Conservation (phyloP, 2,329 filamentous ascomycete genomes). For the Trichoderma asperellum region DNA sequence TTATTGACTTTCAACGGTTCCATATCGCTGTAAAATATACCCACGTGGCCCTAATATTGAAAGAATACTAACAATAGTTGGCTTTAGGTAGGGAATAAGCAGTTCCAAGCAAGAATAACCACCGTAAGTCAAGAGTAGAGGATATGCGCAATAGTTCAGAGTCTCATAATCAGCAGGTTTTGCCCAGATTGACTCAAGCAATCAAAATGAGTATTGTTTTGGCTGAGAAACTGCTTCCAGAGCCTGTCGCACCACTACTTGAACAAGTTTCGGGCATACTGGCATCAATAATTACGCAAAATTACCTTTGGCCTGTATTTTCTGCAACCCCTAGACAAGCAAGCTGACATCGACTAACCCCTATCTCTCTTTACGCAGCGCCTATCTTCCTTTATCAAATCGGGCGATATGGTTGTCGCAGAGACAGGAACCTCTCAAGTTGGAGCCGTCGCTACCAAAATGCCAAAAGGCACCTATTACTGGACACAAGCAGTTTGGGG, state of each 20-base stretch:
- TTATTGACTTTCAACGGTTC: constrained; percentile 19
- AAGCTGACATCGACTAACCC: neutral
- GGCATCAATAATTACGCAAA: neutral
- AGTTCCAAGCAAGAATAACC: constrained; percentile 6
- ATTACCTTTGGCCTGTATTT: constrained; percentile 7
- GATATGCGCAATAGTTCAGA: neutral
- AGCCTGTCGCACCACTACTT: neutral
- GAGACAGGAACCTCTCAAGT: constrained; percentile 35
- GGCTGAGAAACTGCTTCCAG: neutral
- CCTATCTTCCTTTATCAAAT: constrained; percentile 22
- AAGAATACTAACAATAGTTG: neutral
- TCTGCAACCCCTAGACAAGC: neutral
- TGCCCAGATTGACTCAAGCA: neutral
- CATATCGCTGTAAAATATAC: neutral
- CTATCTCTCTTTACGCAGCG: neutral
- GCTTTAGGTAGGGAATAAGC: neutral
- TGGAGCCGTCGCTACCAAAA: constrained; percentile 25
- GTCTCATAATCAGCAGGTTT: neutral
- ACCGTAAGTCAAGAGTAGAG: neutral
- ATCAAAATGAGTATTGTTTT: neutral
- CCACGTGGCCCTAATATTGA: neutral
- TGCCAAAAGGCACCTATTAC: constrained; percentile 28
- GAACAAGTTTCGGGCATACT: neutral
- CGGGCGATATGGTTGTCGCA: constrained; percentile 32
- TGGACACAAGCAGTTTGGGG: constrained; percentile 35